These are phyloP conservation scores for Cladophialophora psammophila DNA, from an alignment of 2,329 filamentous ascomycete species.

Conservation along the genomic window DNA sequence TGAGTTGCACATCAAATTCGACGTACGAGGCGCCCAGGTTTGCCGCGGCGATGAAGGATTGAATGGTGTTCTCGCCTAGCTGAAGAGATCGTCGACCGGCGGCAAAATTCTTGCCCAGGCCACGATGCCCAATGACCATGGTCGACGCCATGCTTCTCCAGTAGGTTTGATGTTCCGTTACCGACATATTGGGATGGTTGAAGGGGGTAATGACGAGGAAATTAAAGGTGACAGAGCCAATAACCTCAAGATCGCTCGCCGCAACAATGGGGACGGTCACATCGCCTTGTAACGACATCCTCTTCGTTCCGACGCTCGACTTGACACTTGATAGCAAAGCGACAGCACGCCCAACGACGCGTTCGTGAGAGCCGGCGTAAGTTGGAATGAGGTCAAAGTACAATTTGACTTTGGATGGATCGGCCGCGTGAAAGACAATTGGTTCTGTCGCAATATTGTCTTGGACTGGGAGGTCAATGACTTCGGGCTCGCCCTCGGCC, in stretches of 20 bases:
- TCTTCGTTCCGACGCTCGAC: constrained; percentile 79
- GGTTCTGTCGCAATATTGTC: constrained; percentile 94
- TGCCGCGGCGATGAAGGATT: constrained; percentile 93
- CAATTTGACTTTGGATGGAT: constrained; percentile 82
- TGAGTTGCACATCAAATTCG: constrained; percentile 88
- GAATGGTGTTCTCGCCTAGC: constrained; percentile 93
- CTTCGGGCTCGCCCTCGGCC: constrained; percentile 83
- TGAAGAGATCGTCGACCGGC: constrained; percentile 85
- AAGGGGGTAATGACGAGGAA: constrained; percentile 96
- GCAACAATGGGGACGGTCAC: constrained; percentile 90
- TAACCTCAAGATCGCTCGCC: constrained; percentile 81
- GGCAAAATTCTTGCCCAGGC: constrained; percentile 86
- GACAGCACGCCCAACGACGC: constrained; percentile 85
- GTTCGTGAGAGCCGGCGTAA: constrained; percentile 82
- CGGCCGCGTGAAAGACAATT: constrained; percentile 82
- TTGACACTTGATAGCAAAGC: constrained; percentile 87
- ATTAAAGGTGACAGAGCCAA: constrained; percentile 95
- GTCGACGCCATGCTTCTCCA: constrained; percentile 93
- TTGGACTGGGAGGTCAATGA: constrained; percentile 91
- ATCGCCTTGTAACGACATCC: constrained; percentile 92
- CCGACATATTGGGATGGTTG: constrained; percentile 88
- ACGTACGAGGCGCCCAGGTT: constrained; percentile 83
- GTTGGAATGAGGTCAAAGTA: constrained; percentile 96
- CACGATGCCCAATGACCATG: constrained; percentile 77
- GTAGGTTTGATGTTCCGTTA: constrained; percentile 90